Evolutionary conservation across 352 stramenopile genomes (phyloP).

Genomic region (Pythium guiyangense): DNA sequence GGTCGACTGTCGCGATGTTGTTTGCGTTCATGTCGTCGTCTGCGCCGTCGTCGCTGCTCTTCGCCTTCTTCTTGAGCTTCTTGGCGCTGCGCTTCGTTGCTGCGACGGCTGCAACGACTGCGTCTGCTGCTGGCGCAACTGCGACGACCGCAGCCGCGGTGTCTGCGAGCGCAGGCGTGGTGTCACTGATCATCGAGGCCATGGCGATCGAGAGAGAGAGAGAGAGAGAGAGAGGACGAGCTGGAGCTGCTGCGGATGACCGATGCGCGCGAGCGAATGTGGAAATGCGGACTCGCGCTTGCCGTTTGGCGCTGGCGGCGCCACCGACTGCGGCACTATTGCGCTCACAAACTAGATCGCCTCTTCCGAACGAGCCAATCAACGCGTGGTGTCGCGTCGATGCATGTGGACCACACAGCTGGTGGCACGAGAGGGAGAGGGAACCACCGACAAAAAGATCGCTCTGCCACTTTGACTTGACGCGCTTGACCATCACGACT

Average conservation of each 20-base stretch:
- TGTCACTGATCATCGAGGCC: not conserved
- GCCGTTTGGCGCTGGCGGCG: conserved; percentile 10
- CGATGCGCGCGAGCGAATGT: conserved; percentile 4
- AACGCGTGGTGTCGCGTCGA: not conserved
- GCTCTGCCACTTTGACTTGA: not conserved
- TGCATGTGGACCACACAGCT: not conserved
- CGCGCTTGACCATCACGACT: not conserved
- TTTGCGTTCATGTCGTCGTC: conserved; percentile 32
- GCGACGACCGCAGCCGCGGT: conserved; percentile 4
- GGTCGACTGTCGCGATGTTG: conserved; percentile 43
- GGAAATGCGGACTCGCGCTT: conserved; percentile 10
- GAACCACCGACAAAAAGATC: not conserved
- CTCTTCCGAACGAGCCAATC: not conserved
- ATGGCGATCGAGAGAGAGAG: not conserved
- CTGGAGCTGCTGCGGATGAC: too few relatives aligned
- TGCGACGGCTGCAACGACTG: not conserved
- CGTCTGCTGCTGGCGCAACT: not conserved
- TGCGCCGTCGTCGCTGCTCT: conserved; percentile 15
- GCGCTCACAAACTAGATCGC: not conserved
- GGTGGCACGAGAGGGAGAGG: not conserved
- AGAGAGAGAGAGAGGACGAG: not conserved
- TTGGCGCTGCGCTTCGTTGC: conserved; percentile 25
- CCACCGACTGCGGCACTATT: not conserved
- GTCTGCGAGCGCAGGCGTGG: not conserved
- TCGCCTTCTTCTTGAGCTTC: conserved; percentile 20